phyloP scores from a whole-genome alignment of 2,329 filamentous ascomycete genomes.

The Ophiostoma piceae region DNA sequence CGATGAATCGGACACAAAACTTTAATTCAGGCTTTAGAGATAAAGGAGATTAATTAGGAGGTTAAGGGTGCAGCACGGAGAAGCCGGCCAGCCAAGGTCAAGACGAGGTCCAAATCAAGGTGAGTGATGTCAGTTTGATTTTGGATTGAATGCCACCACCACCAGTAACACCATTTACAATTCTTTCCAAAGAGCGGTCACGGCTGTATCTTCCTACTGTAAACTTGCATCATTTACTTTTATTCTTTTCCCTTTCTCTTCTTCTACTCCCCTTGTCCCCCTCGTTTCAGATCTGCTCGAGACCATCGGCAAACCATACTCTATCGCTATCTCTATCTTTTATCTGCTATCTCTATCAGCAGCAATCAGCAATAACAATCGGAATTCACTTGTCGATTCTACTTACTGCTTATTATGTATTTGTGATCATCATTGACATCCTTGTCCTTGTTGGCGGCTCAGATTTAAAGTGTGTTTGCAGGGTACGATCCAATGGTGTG shows the following conservation, averaged over 20 bases:
- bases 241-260: background rate
- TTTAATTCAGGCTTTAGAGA: background rate
- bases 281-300: conserved; percentile 10
- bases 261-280: background rate
- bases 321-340: background rate
- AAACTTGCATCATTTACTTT: background rate
- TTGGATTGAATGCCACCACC: background rate
- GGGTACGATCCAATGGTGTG: background rate
- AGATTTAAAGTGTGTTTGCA: too few species aligned
- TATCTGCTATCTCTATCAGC: background rate
- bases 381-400: background rate
- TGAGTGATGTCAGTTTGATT: background rate
- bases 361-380: too few species aligned
- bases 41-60: background rate
- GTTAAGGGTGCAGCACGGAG: too few species aligned
- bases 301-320: background rate
- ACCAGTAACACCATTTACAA: too few species aligned
- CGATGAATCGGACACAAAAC: background rate
- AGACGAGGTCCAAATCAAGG: background rate
- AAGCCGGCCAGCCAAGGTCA: too few species aligned
- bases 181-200: background rate
- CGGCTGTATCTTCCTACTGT: background rate
- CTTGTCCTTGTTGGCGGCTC: background rate
- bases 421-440: background rate
- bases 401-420: background rate